Evolutionary conservation across 139 green algal species (phyloP), one percentile per base, ranked within the genome.

Genomic region (Astrephomene gubernaculifera): DNA sequence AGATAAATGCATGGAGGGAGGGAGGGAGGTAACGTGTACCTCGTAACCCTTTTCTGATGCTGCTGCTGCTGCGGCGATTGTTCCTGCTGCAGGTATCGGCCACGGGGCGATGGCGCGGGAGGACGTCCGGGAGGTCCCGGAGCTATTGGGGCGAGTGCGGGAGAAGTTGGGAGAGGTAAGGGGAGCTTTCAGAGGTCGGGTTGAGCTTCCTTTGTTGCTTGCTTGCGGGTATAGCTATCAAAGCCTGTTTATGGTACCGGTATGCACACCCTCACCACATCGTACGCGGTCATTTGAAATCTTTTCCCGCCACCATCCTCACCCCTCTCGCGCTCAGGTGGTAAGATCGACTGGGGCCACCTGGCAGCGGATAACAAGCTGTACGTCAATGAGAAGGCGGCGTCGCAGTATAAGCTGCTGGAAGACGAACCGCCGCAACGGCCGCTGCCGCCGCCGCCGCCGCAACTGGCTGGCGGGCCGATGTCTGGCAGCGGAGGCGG

Each of bases 291-390:
- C 49, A 12, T 57, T 17, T 57, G 12, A 17, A 57, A 57, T n/a
- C n/a, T n/a, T n/a, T n/a, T n/a, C n/a, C n/a, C n/a, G n/a, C n/a
- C n/a, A n/a, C n/a, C n/a, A n/a, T n/a, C n/a, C n/a, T n/a, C n/a
- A n/a, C n/a, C n/a, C n/a, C n/a, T n/a, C n/a, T n/a, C n/a, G n/a
- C 41, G 1, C 29, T 4, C 63, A 65, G 89, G 82, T 8, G 90
- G 90, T 49, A 89, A 88, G 65, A 86, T 93, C 43, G 88, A 93
- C 68, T 93, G 90, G 90, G 90, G 88, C 39, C 87, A 92, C 76
- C 45, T 93, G 29, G 78, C 76, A 24, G 86, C 49, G 3, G 89
- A 90, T 82, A 65, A 74, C 44, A 73, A 73, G 72, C 71, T 84
- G 63, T 84, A 91, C 70, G 89, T 79, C 21, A 83, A 87, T 64